A percentile compares a stretch with the other conserved stretches of the same genome.
These are phyloP conservation scores for Salvia miltiorrhiza DNA, from an alignment of 257 asterid species.

Conservation along the genomic window DNA sequence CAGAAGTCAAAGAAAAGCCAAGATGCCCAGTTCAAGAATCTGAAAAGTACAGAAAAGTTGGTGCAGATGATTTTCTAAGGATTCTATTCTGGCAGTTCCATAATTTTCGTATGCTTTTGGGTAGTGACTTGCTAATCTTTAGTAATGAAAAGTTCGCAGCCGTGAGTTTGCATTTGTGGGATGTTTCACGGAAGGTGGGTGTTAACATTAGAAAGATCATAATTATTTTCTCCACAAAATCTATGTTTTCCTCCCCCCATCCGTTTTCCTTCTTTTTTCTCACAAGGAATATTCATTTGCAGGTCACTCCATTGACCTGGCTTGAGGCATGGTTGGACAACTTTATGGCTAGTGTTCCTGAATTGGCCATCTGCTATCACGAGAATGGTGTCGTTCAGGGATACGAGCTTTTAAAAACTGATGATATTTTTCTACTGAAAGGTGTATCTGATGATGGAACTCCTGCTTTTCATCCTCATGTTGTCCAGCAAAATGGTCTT, in stretches of 20 bases:
- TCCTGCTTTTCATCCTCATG: constrained; percentile 91
- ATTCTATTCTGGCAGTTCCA: constrained; percentile 90
- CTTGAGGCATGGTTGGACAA: constrained; percentile 98
- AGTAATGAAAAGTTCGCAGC: constrained; percentile 91
- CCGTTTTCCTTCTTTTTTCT: background rate
- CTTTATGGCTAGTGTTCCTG: constrained; percentile 95
- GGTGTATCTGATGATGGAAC: constrained; percentile 95
- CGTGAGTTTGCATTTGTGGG: constrained; percentile 98
- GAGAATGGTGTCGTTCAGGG: constrained; percentile 98
- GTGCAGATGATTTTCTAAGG: constrained; percentile 67
- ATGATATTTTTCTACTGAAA: constrained; percentile 81
- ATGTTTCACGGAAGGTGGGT: constrained; percentile 86
- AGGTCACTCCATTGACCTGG: constrained; percentile 96
- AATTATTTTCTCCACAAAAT: background rate
- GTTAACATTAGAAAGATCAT: background rate
- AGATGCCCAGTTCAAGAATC: constrained; percentile 77
- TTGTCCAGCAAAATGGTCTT: constrained; percentile 86
- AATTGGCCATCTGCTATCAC: constrained; percentile 96
- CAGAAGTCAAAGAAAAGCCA: constrained; percentile 79
- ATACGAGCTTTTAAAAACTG: constrained; percentile 89
- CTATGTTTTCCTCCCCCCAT: background rate
- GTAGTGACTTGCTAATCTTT: constrained; percentile 87
- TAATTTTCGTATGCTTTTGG: constrained; percentile 91
- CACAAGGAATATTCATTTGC: constrained; percentile 21
- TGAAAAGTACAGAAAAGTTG: constrained; percentile 61